Base-by-base conservation (phyloP, 2,329 filamentous ascomycete genomes). In the Tricladium varicosporioides region DNA sequence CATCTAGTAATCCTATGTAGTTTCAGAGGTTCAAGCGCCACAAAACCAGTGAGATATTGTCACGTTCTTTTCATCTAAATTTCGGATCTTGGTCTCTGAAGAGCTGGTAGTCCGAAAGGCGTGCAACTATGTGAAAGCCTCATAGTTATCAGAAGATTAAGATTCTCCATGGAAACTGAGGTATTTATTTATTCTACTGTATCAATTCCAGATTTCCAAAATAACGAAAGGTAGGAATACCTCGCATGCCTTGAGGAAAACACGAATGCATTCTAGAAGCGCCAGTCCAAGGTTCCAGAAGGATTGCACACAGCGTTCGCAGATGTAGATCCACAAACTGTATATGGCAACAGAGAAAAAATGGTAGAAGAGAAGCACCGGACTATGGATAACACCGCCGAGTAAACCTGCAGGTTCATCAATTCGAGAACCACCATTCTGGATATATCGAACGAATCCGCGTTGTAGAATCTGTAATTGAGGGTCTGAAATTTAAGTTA, bases 331-430 rank as follows among this genome's bases (percentile, higher is more conserved):
- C 18, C 16, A 18, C 1, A 51, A 22, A 13, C 48, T 51, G 32
- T 18, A 51, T 16, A 51, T 11, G 3, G 48, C 48, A n/a, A 51
- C 36, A 11, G 15, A 8, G n/a, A 36, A 27, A 13, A 51, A 51
- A 27, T 51, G 48, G 33, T 51, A 51, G 36, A 51, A 51, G 5
- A 51, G 48, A 5, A 51, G 48, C 48, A 32, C 40, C 9, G 48
- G 48, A 43, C 36, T 51, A n/a, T 43, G 18, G 13, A 51, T 22
- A 9, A 51, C 48, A 11, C 48, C 48, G 8, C 48, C 48, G 15
- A 51, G 16, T 13, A 51, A 33, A 14, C 48, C 48, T 14, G 48
- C 48, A 2, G 33, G 10, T 22, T 51, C 48, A 5, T 51, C 48
- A 9, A 51, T 22, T 3, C 33, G 14, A 9, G 48, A 1, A 16